These are phyloP conservation scores for Phascolomyces articulosus DNA, from an alignment of 371 early-diverging fungal genomes.

Conservation along the genomic window DNA sequence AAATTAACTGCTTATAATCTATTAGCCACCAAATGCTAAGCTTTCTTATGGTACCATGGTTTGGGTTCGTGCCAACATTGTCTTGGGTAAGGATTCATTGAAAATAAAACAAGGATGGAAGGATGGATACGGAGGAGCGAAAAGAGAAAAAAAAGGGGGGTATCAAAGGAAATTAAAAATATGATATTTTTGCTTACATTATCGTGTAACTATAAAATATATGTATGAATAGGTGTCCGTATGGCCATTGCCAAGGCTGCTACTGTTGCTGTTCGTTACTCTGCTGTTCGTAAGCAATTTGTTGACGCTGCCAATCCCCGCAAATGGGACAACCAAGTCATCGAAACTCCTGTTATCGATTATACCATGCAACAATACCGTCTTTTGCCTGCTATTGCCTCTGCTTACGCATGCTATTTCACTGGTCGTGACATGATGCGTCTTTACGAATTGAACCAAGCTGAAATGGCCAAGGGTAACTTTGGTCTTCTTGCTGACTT, in stretches of 20 bases:
- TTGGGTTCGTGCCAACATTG: constrained; percentile 67
- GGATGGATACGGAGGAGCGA: neutral
- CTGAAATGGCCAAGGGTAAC: constrained; percentile 55
- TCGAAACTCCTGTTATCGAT: constrained; percentile 73
- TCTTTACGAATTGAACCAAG: constrained; percentile 63
- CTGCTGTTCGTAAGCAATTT: constrained; percentile 54
- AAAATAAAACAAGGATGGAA: neutral
- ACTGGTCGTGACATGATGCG: constrained; percentile 66
- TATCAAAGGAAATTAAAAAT: neutral
- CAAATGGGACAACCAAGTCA: constrained; percentile 35
- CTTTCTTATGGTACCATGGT: constrained; percentile 82
- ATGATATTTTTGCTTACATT: constrained; percentile 25
- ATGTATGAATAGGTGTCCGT: constrained; percentile 35
- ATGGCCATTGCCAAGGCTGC: constrained; percentile 58
- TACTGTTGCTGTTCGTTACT: constrained; percentile 52
- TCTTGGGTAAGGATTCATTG: constrained; percentile 42
- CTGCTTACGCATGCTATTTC: constrained; percentile 73
- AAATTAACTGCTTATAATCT: neutral
- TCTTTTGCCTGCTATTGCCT: constrained; percentile 73
- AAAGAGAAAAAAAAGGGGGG: neutral
- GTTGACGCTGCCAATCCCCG: constrained; percentile 52
- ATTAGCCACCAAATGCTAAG: constrained; percentile 65
- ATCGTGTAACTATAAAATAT: constrained; percentile 13
- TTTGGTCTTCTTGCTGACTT: constrained; percentile 71
- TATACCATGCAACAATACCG: constrained; percentile 81